Evolutionary conservation across 768 basidiomycete species (phyloP), one percentile per base, ranked within the genome.

Genomic region (Naematelia aurantialba): DNA sequence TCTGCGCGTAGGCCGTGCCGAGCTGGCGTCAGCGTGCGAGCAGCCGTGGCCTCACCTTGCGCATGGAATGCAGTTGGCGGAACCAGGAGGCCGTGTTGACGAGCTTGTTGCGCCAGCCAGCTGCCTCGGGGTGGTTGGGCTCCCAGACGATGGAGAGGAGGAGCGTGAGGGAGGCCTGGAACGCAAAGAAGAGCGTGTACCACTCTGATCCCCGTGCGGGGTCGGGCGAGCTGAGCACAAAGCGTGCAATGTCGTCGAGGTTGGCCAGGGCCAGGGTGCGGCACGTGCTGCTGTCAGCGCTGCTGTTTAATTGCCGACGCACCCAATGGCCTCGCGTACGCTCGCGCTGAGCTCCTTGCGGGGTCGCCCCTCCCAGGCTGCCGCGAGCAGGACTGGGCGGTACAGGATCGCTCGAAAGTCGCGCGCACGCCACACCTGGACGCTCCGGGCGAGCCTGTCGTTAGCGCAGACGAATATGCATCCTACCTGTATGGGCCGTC

Each of bases 171-270:
- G 52, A 22, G 13, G 60, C 55, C 31, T 61, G 63, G 50, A 60
- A 65, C 19, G 55, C 63, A 29, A 65, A 65, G 59, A 49, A 65
- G 8, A 65, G 63, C 1, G 51, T 52, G 50, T 65, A 65, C 63
- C 63, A 65, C 26, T 65, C 59, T 19, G 44, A 12, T 26, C 63
- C 63, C 31, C 59, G 48, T 12, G n/a, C 26, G 5, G 14, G 47
- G 42, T 34, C 42, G 1, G 42, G 12, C 22, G 52, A 22, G 10
- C 12, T 34, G 13, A 10, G 55, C 10, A 56, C 27, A 39, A 42
- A 60, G 17, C 52, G 11, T 1, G 48, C 55, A 31, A 59, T 61
- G 19, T 58, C 58, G 4, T 57, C 19, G 2, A 65, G 52, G 44
- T 65, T 61, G 24, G 51, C 59, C 27, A 58, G 22, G 1, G 63